Evolutionary conservation across 441 rosid genomes (phyloP), one percentile per base, ranked within the genome.

Genomic region (Daphne laureola): DNA sequence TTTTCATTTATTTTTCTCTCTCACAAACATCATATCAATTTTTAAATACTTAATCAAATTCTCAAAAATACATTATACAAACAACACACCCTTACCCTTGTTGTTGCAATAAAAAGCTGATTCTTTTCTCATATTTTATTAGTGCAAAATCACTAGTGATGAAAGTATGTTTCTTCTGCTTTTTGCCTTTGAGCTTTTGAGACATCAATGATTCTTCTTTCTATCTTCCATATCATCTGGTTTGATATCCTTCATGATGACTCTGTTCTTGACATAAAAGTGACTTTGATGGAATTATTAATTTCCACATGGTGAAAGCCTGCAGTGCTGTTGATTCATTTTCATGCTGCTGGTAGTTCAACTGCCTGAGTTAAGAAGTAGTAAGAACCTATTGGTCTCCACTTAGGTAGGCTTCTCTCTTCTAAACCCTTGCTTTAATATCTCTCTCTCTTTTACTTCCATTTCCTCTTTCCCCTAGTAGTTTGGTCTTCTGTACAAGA

Each of bases 181-280:
- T 67, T 73, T 60, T 25, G 62, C 52, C 57, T 49, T 65, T 7
- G 18, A 54, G n/a, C 52, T 55, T 72, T 61, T 58, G 59, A 57
- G 73, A 62, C 59, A 26, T 55, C 53, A 54, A 72, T 78, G 48
- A 72, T 72, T 63, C 61, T 51, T 64, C 51, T 68, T 67, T 57
- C 65, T 61, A 31, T 61, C n/a, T 46, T 61, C 58, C 47, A 51
- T 71, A 62, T 56, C 66, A 38, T 58, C 64, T 49, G 25, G 53
- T 59, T 31, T 69, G 71, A 69, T 61, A 27, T 53, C 66, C 15
- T 49, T 56, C 50, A 50, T 60, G 54, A 41, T 40, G 17, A 52
- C 21, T 41, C 40, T 31, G 5, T 42, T 51, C 44, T 46, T 59
- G 36, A 40, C 58, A 62, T 42, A 52, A 46, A 36, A 31, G 9